Evolutionary conservation across 139 green algal species (phyloP), one percentile per base, ranked within the genome.

Genomic region (Asterochloris erici): DNA sequence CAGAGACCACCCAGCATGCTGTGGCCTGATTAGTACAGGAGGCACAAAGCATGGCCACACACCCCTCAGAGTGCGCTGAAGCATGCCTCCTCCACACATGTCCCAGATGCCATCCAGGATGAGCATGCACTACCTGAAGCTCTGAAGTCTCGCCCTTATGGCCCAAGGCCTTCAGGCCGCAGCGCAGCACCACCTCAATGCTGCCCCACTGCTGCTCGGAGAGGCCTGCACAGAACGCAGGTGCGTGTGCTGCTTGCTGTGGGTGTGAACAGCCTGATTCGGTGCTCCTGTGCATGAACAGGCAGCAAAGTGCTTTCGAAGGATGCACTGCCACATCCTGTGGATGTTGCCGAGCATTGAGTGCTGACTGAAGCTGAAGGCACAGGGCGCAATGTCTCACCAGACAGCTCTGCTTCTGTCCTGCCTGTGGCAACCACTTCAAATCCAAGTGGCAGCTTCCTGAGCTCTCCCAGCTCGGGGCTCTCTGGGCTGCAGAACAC

Each of bases 181-280:
- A 91, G 38, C 90, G 92, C 21, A 94, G 86, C 75, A 94, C 73
- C 16, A 93, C 88, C 1, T 91, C 70, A 0, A 94, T 79, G 10
- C 54, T 81, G 10, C 21, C 61, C 87, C 87, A 92, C 17, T 94
- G 82, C n/a, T 88, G 69, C 10, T 85, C 74, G 11, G 75, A 85
- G 38, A 92, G 68, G 23, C 21, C 83, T 86, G 76, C 38, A 68
- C 11, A 23, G 21, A 47, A 12, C 11, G 38, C 38, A 54, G 38
- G 38, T 54, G 38, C 6, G 38, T 54, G 2, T 54, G 6, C 38
- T 54, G 38, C 38, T 54, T 54, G 38, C 6, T 54, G 38, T 6
- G 6, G 38, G 38, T 54, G 4, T 10, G 38, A 54, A 10, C 2
- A 54, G 38, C 38, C 38, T 54, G 6, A 6, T 54, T 54, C 6